Evolutionary conservation across 768 basidiomycete species (phyloP).

Genomic region (Phanerodontia chrysosporium): DNA sequence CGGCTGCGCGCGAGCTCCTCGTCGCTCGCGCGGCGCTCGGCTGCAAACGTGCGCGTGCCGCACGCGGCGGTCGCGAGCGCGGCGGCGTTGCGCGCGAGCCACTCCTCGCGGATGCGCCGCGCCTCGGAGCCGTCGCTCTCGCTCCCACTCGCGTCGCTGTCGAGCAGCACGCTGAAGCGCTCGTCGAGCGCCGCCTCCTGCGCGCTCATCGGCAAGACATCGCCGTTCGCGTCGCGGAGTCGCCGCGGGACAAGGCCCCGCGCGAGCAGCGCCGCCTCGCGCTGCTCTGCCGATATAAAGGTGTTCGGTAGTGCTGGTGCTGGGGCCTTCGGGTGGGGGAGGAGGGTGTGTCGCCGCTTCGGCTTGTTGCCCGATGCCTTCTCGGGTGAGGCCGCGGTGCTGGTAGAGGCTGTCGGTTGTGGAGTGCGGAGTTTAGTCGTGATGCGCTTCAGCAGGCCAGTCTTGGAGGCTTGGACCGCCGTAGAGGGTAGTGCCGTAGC

Average conservation of each 20-base stretch:
- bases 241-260: constrained; percentile 48
- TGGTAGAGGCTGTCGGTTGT: not conserved
- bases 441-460: constrained; percentile 15
- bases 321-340: constrained; percentile 2
- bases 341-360: not conserved
- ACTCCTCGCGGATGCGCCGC: constrained; percentile 4
- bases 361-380: not conserved
- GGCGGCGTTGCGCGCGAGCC: constrained; percentile 3
- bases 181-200: constrained; percentile 12
- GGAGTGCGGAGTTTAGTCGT: constrained; percentile 9
- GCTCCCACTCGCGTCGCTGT: not conserved
- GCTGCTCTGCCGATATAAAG: constrained; percentile 9
- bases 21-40: not conserved
- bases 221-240: constrained; percentile 7
- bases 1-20: not conserved
- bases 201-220: constrained; percentile 12
- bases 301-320: constrained; percentile 2
- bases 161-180: constrained; percentile 2
- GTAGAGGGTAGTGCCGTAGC: not conserved
- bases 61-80: not conserved
- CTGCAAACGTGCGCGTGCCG: not conserved
- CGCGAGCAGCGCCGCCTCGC: constrained; percentile 55
- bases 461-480: not conserved
- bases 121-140: constrained; percentile 7
- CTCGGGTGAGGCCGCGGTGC: not conserved